Evolutionary conservation across 2,329 filamentous ascomycete species (phyloP).

Genomic region (Diplodia corticola): DNA sequence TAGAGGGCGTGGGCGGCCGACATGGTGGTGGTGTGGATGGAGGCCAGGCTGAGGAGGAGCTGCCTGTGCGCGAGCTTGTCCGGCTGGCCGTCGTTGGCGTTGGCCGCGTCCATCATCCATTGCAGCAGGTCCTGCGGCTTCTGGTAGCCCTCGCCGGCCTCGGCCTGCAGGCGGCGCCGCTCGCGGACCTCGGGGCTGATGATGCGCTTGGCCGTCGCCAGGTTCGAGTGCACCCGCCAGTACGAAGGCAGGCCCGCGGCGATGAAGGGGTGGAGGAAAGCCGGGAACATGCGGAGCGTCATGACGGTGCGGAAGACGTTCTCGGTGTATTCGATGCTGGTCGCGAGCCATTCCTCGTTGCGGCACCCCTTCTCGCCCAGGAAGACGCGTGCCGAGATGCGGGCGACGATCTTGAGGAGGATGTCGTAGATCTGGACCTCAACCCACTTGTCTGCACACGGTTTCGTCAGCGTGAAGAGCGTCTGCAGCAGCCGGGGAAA

Average conservation of each 20-base stretch:
- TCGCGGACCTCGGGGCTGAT: slow-evolving; percentile 37
- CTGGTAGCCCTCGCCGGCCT: slow-evolving; percentile 24
- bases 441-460: no score
- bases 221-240: no score
- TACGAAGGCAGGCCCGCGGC: slow-evolving; percentile 29
- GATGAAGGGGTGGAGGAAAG: slow-evolving; percentile 36
- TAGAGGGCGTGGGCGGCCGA: slow-evolving; percentile 23
- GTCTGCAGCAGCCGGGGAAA: no score
- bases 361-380: slow-evolving; percentile 39
- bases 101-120: slow-evolving; percentile 26
- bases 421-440: no score
- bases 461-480: no score
- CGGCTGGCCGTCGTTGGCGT: slow-evolving; percentile 25
- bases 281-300: slow-evolving; percentile 39
- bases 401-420: slow-evolving; percentile 33
- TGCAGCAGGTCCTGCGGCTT: slow-evolving; percentile 30
- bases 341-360: slow-evolving; percentile 42
- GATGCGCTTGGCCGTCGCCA: slow-evolving; percentile 26
- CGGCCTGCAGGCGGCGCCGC: slow-evolving; percentile 24
- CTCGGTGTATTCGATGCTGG: no score
- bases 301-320: slow-evolving; percentile 29
- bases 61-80: slow-evolving; percentile 22
- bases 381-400: slow-evolving; percentile 35
- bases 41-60: slow-evolving; percentile 24
- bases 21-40: slow-evolving; percentile 29